A percentile compares a stretch with the other conserved stretches of the same genome.
Conservation (phyloP, 108 stramenopile species). For the Nitzschia sp. region DNA sequence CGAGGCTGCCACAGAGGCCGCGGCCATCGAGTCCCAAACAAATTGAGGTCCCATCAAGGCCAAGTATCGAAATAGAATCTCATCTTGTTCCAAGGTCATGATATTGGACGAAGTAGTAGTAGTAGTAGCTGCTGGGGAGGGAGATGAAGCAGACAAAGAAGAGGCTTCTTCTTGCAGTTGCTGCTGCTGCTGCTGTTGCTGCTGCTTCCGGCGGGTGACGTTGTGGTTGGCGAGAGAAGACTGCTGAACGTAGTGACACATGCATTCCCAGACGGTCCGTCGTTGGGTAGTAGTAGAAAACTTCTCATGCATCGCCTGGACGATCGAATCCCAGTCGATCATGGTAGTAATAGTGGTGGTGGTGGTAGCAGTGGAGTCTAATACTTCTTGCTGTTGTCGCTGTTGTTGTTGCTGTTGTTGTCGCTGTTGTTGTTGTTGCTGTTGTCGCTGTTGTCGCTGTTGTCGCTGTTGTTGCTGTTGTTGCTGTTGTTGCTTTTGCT, state of each 20-base stretch:
- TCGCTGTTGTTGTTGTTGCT: too few species aligned
- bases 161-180: too few species aligned
- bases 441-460: too few species aligned
- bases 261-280: conserved; percentile 6
- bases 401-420: too few species aligned
- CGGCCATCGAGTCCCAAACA: conserved; percentile 23
- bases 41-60: conserved; percentile 33
- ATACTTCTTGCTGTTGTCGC: too few species aligned
- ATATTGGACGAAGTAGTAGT: not conserved
- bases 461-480: too few species aligned
- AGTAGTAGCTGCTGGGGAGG: too few species aligned
- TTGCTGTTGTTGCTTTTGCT: not conserved
- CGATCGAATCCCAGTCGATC: conserved; percentile 1
- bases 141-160: too few species aligned
- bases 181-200: not conserved
- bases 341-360: too few species aligned
- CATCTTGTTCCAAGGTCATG: conserved; percentile 52
- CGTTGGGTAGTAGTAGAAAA: not conserved
- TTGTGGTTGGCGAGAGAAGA: too few species aligned
- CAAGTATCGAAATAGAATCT: conserved; percentile 56
- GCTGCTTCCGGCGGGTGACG: too few species aligned
- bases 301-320: not conserved
- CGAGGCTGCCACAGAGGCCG: conserved; percentile 5
- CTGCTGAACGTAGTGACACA: not conserved
- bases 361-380: too few species aligned